A percentile compares a stretch with the other conserved stretches of the same genome.
Evolutionary conservation across 352 stramenopile genomes (phyloP).

Genomic region (Phytopythium cucurbitacearum): DNA sequence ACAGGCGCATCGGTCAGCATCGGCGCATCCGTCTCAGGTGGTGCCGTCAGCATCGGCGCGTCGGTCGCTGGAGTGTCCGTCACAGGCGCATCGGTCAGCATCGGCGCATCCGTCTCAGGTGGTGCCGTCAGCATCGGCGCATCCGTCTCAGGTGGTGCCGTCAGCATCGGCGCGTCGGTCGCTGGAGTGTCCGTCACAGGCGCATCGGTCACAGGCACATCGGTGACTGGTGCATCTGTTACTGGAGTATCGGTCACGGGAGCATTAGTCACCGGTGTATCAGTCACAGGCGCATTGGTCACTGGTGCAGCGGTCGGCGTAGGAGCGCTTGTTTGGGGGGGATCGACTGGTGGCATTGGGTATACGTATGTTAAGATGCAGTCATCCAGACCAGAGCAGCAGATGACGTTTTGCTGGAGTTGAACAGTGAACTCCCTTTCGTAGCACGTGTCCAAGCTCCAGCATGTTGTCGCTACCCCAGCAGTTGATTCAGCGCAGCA

Average conservation of each 20-base stretch:
- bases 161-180: constrained; percentile 2
- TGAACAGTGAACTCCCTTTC: constrained; percentile 24
- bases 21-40: not conserved
- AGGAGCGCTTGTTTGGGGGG: constrained; percentile 3
- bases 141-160: not conserved
- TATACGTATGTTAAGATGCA: constrained; percentile 36
- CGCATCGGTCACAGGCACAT: constrained; percentile 5
- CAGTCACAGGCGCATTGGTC: constrained; percentile 5
- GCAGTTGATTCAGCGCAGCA: constrained; percentile 37
- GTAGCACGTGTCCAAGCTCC: constrained; percentile 25
- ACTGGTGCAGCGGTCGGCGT: constrained; percentile 9
- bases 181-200: constrained; percentile 3
- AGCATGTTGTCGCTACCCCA: constrained; percentile 27
- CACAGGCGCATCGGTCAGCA: constrained; percentile 1
- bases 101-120: constrained; percentile 2
- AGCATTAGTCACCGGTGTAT: not conserved
- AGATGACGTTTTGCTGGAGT: constrained; percentile 51
- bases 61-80: too few species aligned
- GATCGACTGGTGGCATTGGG: constrained; percentile 20
- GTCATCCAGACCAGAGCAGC: constrained; percentile 23
- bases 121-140: not conserved
- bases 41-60: not conserved
- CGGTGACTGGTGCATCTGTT: not conserved
- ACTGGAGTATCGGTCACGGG: not conserved
- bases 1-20: too few species aligned